Conservation (phyloP, 2,329 filamentous ascomycete genomes). For the Lasiodiplodia sp. region DNA sequence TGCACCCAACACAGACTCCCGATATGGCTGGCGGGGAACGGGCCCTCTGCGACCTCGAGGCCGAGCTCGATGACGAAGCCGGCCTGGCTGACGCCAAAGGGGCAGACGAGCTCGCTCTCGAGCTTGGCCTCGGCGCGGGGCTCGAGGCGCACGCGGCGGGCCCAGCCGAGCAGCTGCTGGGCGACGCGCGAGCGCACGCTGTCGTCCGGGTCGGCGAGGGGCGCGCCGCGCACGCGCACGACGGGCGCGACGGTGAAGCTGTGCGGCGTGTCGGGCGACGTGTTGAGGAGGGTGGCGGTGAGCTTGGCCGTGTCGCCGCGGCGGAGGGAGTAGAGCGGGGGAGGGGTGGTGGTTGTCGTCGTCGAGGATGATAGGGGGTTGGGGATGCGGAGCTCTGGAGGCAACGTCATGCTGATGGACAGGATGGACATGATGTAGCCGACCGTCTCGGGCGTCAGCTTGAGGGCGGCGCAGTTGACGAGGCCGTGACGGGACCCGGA, state of each 20-base stretch:
- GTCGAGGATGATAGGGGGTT: conserved; percentile 35
- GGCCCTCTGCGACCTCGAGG: conserved; percentile 20
- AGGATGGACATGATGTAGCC: conserved; percentile 77
- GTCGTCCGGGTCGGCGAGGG: conserved; percentile 18
- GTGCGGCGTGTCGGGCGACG: conserved; percentile 15
- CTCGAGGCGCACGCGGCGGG: conserved; percentile 13
- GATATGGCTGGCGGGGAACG: conserved; percentile 12
- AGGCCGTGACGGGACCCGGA: conserved; percentile 63
- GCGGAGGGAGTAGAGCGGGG: conserved; percentile 22
- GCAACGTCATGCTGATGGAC: conserved; percentile 67
- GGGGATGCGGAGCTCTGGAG: neutral
- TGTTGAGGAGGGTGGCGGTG: conserved; percentile 16
- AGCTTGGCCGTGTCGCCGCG: conserved; percentile 21
- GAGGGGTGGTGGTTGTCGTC: conserved; percentile 11
- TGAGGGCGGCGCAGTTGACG: conserved; percentile 78
- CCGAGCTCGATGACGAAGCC: conserved; percentile 19
- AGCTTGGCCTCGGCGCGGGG: conserved; percentile 2
- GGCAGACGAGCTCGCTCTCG: conserved; percentile 21
- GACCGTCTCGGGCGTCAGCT: conserved; percentile 79
- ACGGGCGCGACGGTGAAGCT: conserved; percentile 19
- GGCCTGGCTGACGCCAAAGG: conserved; percentile 13
- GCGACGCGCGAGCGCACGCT: conserved; percentile 17
- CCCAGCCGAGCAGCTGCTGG: conserved; percentile 27
- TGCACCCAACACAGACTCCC: conserved; percentile 22
- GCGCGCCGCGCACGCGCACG: conserved; percentile 11